Conservation (phyloP, 345 rosid genomes). For the Eutrema japonicum region DNA sequence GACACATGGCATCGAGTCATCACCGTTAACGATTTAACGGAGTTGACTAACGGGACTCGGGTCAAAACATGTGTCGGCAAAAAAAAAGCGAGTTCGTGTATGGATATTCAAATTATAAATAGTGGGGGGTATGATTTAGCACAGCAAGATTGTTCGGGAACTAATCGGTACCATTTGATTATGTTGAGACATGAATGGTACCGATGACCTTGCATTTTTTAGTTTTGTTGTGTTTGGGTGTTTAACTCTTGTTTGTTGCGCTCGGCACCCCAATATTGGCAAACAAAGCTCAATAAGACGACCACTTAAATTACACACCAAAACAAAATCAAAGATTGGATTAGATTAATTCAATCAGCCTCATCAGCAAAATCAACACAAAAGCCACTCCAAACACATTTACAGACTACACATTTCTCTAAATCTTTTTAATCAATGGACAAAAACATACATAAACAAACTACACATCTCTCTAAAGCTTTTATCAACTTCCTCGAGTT, state of each 20-base stretch:
- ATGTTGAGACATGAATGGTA: too few relatives aligned
- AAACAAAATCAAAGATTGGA: conserved; percentile 19
- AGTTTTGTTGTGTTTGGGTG: background rate
- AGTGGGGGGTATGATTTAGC: too few relatives aligned
- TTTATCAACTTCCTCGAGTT: conserved; percentile 31
- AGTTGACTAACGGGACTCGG: too few relatives aligned
- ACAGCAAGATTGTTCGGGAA: too few relatives aligned
- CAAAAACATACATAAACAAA: conserved; percentile 11
- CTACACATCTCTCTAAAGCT: background rate
- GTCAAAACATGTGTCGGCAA: too few relatives aligned
- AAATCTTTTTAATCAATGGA: conserved; percentile 26
- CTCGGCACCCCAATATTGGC: background rate
- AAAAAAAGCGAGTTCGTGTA: too few relatives aligned
- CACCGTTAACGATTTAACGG: too few relatives aligned
- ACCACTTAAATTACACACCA: background rate
- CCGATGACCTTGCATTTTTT: too few relatives aligned
- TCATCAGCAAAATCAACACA: conserved; percentile 18
- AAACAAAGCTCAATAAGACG: background rate
- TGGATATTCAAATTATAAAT: too few relatives aligned
- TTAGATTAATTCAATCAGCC: conserved; percentile 24
- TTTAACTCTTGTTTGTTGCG: background rate
- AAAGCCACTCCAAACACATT: conserved; percentile 19
- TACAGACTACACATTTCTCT: conserved; percentile 38
- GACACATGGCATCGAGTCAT: too few relatives aligned
- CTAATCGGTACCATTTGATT: too few relatives aligned